phyloP scores from a whole-genome alignment of 441 rosid genomes.

The Jatropha multifida region DNA sequence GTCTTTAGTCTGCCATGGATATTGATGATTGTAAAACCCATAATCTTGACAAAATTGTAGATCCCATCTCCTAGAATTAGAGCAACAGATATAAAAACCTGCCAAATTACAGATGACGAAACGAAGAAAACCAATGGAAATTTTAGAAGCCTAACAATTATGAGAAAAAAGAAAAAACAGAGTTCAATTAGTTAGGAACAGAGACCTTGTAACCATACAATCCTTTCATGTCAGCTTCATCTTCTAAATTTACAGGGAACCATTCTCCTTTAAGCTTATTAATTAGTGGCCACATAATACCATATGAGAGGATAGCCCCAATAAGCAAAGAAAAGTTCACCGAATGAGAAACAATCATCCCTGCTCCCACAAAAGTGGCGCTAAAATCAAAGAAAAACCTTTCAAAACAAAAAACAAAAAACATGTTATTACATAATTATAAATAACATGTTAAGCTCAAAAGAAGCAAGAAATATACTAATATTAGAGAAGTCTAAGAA shows the following conservation, averaged over 20 bases:
- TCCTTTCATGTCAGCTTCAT: constrained; percentile 72
- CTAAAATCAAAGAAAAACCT: constrained; percentile 90
- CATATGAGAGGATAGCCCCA: constrained; percentile 84
- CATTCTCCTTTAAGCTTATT: constrained; percentile 67
- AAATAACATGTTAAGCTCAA: background rate
- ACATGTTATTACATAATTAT: background rate
- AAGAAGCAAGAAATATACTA: background rate
- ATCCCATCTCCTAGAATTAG: constrained; percentile 92
- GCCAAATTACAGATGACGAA: constrained; percentile 1
- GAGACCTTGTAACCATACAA: constrained; percentile 85
- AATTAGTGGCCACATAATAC: constrained; percentile 94
- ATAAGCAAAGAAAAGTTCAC: constrained; percentile 83
- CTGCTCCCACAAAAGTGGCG: constrained; percentile 84
- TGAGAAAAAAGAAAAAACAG: no score
- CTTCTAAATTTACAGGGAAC: constrained; percentile 53
- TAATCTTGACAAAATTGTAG: constrained; percentile 78
- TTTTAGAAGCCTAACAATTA: no score
- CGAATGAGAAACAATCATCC: constrained; percentile 87
- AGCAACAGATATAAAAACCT: constrained; percentile 78
- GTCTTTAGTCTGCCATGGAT: constrained; percentile 46
- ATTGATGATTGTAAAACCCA: constrained; percentile 46
- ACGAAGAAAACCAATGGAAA: background rate
- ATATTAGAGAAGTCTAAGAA: constrained; percentile 10
- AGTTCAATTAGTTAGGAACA: background rate
- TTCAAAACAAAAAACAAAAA: constrained; percentile 30